phyloP scores from a whole-genome alignment of 1,139 yeast genomes.

The Suhomyces atakaporum region DNA sequence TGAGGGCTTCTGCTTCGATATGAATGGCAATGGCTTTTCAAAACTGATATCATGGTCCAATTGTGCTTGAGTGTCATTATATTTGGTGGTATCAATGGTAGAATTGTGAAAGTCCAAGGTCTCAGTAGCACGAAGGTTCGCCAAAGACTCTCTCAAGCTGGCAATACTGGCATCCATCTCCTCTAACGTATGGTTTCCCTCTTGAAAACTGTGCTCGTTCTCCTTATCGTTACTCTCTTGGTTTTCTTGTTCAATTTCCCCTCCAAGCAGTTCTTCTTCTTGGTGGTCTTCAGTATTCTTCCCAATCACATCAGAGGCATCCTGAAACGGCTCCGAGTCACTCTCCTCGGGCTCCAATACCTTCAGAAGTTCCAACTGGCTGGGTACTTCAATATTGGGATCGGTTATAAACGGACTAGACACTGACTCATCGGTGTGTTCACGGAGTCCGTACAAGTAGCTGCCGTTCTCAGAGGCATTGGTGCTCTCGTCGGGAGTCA shows the following conservation, averaged over 20 bases:
- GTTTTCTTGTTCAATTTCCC: no score
- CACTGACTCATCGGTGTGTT: conserved; percentile 7
- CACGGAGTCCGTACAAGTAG: conserved; percentile 2
- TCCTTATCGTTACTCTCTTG: conserved; percentile 1
- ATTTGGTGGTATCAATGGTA: conserved; percentile 25
- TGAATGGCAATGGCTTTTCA: conserved; percentile 15
- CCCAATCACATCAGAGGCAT: conserved; percentile 11
- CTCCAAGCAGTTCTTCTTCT: no score
- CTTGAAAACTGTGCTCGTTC: background rate
- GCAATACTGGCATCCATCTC: conserved; percentile 28
- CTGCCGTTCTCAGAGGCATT: conserved; percentile 7
- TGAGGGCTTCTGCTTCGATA: conserved; percentile 2
- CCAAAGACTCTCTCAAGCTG: conserved; percentile 25
- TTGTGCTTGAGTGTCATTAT: conserved; percentile 34
- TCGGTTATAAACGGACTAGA: conserved; percentile 39
- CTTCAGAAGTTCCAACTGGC: conserved; percentile 7
- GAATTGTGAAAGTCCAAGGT: conserved; percentile 21
- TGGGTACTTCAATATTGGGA: conserved; percentile 18
- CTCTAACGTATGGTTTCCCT: conserved; percentile 9
- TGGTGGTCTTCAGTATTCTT: no score
- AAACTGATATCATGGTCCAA: conserved; percentile 34
- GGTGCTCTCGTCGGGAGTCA: conserved; percentile 10
- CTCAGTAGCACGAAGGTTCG: conserved; percentile 16
- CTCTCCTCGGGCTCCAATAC: conserved; percentile 7
- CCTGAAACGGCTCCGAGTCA: conserved; percentile 10